Percentiles rank a stretch among this genome's conserved stretches.
These are phyloP conservation scores for Kondoa malvinella DNA, from an alignment of 768 basidiomycete species.

Conservation along the genomic window DNA sequence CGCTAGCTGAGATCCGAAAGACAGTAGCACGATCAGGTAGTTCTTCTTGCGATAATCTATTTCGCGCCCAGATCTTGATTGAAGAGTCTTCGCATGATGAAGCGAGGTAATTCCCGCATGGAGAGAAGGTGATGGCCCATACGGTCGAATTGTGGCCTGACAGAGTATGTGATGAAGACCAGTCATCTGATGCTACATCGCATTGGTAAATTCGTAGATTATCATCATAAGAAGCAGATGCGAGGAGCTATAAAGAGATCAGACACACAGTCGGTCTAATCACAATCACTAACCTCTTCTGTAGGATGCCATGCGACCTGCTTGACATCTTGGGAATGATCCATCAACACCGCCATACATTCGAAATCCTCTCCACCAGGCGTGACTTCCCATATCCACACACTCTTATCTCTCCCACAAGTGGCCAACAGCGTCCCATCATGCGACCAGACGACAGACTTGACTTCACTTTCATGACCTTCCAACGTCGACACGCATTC, in stretches of 20 bases:
- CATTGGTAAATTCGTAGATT: conserved; percentile 84
- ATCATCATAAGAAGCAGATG: conserved; percentile 92
- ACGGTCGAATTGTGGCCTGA: conserved; percentile 69
- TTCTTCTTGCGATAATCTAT: conserved; percentile 9
- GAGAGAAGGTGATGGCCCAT: conserved; percentile 70
- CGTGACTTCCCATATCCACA: conserved; percentile 96
- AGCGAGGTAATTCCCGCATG: conserved; percentile 61
- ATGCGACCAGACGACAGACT: conserved; percentile 65
- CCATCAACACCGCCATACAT: conserved; percentile 87
- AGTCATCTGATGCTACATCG: conserved; percentile 86
- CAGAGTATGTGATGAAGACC: conserved; percentile 59
- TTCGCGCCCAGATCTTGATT: conserved; percentile 65
- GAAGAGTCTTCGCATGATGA: conserved; percentile 72
- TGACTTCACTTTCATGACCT: conserved; percentile 86
- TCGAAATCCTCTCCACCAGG: conserved; percentile 81
- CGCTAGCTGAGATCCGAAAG: conserved; percentile 22
- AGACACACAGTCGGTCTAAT: conserved; percentile 12
- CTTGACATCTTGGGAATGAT: conserved; percentile 93
- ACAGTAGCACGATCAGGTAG: conserved; percentile 20
- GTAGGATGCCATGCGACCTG: conserved; percentile 83
- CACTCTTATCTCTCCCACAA: conserved; percentile 89
- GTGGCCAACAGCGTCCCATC: conserved; percentile 72
- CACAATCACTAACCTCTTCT: conserved; percentile 53
- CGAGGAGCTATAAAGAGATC: conserved; percentile 53
- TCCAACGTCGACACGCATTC: conserved; percentile 41